Evolutionary conservation across 768 basidiomycete species (phyloP), one percentile per base, ranked within the genome.

Genomic region (Agaricus sinodeliciosus): DNA sequence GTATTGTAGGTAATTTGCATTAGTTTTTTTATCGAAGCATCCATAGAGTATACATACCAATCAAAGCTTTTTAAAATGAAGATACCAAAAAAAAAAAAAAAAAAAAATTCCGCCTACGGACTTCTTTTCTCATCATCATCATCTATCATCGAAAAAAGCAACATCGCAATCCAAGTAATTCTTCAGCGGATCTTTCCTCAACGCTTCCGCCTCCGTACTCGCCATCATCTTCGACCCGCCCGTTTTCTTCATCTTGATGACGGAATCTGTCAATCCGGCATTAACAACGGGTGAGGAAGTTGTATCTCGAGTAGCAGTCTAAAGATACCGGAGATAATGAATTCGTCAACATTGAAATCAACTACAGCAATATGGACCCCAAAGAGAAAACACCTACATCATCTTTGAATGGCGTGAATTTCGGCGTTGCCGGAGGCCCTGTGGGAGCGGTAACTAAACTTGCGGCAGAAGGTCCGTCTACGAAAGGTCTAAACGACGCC

Each of bases 131-230:
- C 49, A 12, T 19, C 43, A 41, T 22, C n/a, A 28, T 51, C 36
- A 52, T 42, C 51, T 45, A 37, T 58, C 58, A 48, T 58, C 54
- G 8, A 7, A 39, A 39, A 39, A 39, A 12, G 35, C 54, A 37
- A 48, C 34, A 27, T 39, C 54, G 13, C 26, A 27, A 50, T 57
- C 56, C 4, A 40, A 12, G 54, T 90, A 89, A 62, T 91, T 90
- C 72, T 87, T 90, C 63, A 91, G 68, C 1, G 89, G 89, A 63
- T 90, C 85, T 59, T 80, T 87, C 55, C 88, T 73, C 54, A 91
- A 63, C 2, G 86, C 87, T 62, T 91, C 89, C 28, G 86, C 86
- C 65, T 90, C 87, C 2, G 84, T 80, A 27, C 74, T 67, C 36
- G 75, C 59, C 8, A 72, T 66, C 9, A 72, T 76, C 58, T 69